Base-by-base conservation (phyloP, 805 yeast genomes). In the Metschnikowia corniflorae region DNA sequence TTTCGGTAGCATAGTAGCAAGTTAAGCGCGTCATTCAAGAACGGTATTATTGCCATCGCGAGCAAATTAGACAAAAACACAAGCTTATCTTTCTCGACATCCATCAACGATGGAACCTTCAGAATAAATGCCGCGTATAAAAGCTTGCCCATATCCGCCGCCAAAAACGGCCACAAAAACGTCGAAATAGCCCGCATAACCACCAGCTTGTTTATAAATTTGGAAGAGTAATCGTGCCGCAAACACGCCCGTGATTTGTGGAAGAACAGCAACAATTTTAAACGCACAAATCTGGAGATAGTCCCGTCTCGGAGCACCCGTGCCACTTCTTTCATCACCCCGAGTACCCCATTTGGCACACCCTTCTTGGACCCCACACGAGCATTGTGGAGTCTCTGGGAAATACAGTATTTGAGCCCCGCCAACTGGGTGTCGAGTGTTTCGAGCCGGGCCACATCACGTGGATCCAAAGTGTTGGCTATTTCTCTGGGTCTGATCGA, bases 141-240 rank as follows among this genome's bases (percentile, higher is more conserved):
- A 5, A 56, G 21, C 14, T 31, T 31, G 1, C 72, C 71, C 3
- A 63, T 20, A 33, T 61, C 60, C 0, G 69, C 55, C 7, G 67
- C 57, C 9, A 58, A 24, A 36, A 55, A 62, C 10, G 73, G 73
- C 72, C 72, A 67, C 26, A 59, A 13, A n/a, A 61, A 17, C 2
- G 71, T 61, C 9, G 70, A 56, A 12, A 64, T 34, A 7, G 53
- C 44, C 23, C 60, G 40, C 10, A 64, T 43, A 1, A 61, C 46
- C 4, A 47, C 38, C 15, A 65, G 62, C 16, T 47, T 49, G 16
- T 37, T 29, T 2, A 54, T 34, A 7, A 61, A 45, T 3, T 56
- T 35, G 2, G 43, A 18, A 5, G 71, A 58, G 42, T 57, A 68
- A 46, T 68, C 71, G 35, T 62, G 49, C 17, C 44, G 43, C 14